These are phyloP conservation scores for Candida ficus DNA, from an alignment of 805 yeast genomes.

Conservation along the genomic window DNA sequence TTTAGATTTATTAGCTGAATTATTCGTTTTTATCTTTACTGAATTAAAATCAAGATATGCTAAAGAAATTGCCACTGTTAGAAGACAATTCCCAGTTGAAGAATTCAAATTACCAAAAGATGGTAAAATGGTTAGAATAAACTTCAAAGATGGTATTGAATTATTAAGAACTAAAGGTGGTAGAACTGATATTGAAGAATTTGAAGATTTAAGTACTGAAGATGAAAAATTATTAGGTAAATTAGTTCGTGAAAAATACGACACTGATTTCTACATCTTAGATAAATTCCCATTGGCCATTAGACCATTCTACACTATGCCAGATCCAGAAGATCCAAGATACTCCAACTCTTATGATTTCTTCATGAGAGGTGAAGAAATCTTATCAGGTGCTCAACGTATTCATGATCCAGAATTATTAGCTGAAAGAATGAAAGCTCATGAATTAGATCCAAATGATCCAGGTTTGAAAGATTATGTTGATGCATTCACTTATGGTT, in stretches of 20 bases:
- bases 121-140: constrained; percentile 88
- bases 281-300: constrained; percentile 97
- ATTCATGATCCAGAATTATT: constrained; percentile 88
- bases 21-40: constrained; percentile 84
- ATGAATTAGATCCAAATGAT: constrained; percentile 72
- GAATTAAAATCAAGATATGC: constrained; percentile 77
- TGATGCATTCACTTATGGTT: constrained; percentile 89
- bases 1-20: constrained; percentile 52
- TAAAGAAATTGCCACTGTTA: constrained; percentile 80
- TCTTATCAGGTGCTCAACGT: constrained; percentile 99
- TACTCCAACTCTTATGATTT: constrained; percentile 98
- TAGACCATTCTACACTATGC: constrained; percentile 99
- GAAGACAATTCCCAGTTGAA: constrained; percentile 95
- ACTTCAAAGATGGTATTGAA: constrained; percentile 86
- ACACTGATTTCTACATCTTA: constrained; percentile 95
- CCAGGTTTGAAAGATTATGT: constrained; percentile 89
- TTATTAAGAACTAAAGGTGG: constrained; percentile 85
- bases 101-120: constrained; percentile 92
- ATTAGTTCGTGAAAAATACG: constrained; percentile 86
- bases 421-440: constrained; percentile 73
- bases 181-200: constrained; percentile 67
- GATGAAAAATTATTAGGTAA: constrained; percentile 92
- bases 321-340: constrained; percentile 85
- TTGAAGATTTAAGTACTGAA: constrained; percentile 88
- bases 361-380: constrained; percentile 99